Base-by-base conservation (phyloP, 2,329 filamentous ascomycete species). In the Alternaria ventricosa region DNA sequence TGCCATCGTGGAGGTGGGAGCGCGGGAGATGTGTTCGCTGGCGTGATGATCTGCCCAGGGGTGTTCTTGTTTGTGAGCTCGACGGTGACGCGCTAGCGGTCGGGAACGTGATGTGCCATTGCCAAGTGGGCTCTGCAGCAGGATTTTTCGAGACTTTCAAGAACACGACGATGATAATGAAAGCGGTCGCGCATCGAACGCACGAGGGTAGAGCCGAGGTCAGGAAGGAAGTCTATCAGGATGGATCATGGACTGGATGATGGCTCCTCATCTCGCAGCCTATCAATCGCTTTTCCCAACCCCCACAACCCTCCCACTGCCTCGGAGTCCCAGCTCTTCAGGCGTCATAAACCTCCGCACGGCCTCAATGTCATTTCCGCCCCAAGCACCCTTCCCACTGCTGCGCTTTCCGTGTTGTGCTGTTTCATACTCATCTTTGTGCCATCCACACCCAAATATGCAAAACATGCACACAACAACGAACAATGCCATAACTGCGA, bases 241-340 rank as follows among this genome's bases (percentile, higher is more conserved):
- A 51, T 23, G 18, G 28, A 51, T 36, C 28, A 36, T 13, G 28
- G 9, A 27, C 18, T 12, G 36, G 15, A 18, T n/a, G 18, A 51
- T 33, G 28, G 47, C 49, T 36, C 28, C 15, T n/a, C 6, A 36
- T 5, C 12, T 15, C 18, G 28, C 41, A 13, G 13, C 13, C 13
- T 6, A 30, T 72, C 59, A 79, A 71, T 79, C 76, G 65, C 71
- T 77, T 65, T 79, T 79, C 49, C 71, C 75, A 27, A 76, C 66
- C 13, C 75, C 76, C 8, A 78, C 71, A 20, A 77, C 71, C 55
- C 56, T 75, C 25, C 68, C 73, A 25, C 68, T 63, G 28, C 66
- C 63, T 54, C 68, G 60, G n/a, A 76, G 47, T 20, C 72, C 74
- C 56, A 78, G 51, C 57, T 77, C 74, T 27, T 76, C 71, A 9